These are phyloP conservation scores for Zymoseptoria passerinii DNA, from an alignment of 2,329 filamentous ascomycete species.

Conservation along the genomic window DNA sequence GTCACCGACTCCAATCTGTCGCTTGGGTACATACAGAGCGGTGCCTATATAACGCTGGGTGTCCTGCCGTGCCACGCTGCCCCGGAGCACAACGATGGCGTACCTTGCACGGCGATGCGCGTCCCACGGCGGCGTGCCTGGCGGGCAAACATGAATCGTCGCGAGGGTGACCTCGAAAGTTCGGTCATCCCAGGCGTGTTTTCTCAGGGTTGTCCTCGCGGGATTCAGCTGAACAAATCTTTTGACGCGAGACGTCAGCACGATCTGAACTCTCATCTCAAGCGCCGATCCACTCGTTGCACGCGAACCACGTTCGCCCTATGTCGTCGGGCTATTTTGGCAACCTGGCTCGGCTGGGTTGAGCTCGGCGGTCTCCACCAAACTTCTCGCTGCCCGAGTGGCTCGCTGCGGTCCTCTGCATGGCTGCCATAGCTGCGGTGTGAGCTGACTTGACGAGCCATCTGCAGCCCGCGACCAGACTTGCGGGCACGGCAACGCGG, in stretches of 20 bases:
- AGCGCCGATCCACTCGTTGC: constrained; percentile 13
- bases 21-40: constrained; percentile 13
- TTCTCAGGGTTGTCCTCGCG: neutral
- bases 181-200: neutral
- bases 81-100: constrained; percentile 2
- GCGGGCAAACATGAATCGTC: constrained; percentile 9
- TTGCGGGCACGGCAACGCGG: neutral
- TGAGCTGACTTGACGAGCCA: neutral
- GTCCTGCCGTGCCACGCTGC: constrained; percentile 7
- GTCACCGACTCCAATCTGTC: constrained; percentile 8
- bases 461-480: neutral
- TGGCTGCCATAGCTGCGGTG: neutral
- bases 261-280: constrained; percentile 13
- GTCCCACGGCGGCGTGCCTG: constrained; percentile 5
- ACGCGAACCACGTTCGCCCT: constrained; percentile 10
- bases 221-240: neutral
- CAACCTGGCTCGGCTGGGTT: constrained; percentile 13
- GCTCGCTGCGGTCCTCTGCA: neutral
- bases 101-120: constrained; percentile 1
- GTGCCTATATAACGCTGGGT: constrained; percentile 7
- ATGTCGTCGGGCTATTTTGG: constrained; percentile 13
- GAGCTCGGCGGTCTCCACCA: constrained; percentile 11
- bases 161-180: constrained; percentile 4
- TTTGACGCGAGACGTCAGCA: constrained; percentile 12
- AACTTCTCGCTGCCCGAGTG: neutral